Conservation (phyloP, 257 asterid genomes). For the Echites panduratus region DNA sequence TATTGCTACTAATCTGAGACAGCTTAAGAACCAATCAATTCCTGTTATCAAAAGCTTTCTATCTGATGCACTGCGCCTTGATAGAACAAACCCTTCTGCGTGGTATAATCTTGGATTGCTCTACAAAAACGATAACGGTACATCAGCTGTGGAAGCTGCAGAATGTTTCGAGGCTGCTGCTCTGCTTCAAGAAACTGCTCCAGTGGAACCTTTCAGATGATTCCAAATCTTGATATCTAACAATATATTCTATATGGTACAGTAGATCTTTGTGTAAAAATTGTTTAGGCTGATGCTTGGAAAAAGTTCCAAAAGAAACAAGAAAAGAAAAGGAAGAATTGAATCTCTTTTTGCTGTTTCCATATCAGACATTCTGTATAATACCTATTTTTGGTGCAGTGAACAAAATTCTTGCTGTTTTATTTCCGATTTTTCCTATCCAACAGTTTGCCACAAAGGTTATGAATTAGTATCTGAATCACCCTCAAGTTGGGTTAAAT, state of each 20-base stretch:
- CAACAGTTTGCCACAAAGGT: no score
- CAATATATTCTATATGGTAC: not conserved
- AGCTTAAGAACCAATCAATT: slow-evolving; percentile 37
- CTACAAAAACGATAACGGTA: slow-evolving; percentile 40
- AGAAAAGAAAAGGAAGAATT: no score
- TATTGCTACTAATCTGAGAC: slow-evolving; percentile 48
- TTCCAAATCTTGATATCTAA: not conserved
- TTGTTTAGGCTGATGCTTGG: not conserved
- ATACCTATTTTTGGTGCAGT: not conserved
- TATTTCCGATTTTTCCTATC: not conserved
- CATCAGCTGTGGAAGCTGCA: slow-evolving; percentile 49
- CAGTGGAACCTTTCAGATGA: slow-evolving; percentile 74
- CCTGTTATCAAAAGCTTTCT: slow-evolving; percentile 74
- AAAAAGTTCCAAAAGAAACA: not conserved
- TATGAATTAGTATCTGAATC: no score
- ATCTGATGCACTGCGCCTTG: slow-evolving; percentile 70
- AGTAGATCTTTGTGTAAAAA: not conserved
- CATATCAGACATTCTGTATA: not conserved
- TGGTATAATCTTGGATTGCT: slow-evolving; percentile 91
- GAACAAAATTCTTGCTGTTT: not conserved
- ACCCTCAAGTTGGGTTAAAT: no score
- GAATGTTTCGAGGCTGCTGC: slow-evolving; percentile 96
- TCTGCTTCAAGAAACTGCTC: slow-evolving; percentile 72
- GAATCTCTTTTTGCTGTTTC: not conserved
- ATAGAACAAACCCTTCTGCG: slow-evolving; percentile 64